Evolutionary conservation across 257 asterid genomes (phyloP).

Genomic region (Cruciata laevipes): DNA sequence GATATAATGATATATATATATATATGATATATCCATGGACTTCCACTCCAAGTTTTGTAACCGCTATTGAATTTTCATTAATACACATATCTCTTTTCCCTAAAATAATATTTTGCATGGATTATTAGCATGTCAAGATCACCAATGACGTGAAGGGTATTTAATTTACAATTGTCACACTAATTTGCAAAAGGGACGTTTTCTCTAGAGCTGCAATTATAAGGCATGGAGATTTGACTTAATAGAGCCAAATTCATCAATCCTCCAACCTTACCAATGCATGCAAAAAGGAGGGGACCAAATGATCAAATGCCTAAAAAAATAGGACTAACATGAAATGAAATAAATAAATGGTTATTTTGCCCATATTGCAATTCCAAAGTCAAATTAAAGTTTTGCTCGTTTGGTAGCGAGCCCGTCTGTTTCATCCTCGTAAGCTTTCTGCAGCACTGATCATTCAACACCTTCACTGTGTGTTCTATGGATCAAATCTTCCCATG

Average conservation of each 20-base stretch:
- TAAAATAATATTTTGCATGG: neutral
- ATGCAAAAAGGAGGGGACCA: conserved; percentile 16
- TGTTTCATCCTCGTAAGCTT: neutral
- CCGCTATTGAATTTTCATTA: no score
- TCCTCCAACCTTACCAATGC: conserved; percentile 8
- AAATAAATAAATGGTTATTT: neutral
- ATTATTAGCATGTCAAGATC: neutral
- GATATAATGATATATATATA: no score
- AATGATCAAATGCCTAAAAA: neutral
- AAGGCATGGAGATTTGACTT: conserved; percentile 13
- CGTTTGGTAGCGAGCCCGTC: neutral
- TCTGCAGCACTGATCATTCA: conserved; percentile 2
- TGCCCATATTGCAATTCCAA: neutral
- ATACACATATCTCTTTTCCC: no score
- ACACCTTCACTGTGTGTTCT: conserved; percentile 1
- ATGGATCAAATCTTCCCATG: neutral
- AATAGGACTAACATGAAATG: neutral
- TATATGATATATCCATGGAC: no score
- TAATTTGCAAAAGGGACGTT: neutral
- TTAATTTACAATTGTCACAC: neutral
- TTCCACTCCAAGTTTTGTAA: no score
- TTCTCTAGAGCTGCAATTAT: neutral
- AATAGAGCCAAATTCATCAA: conserved; percentile 8
- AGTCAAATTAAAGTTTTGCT: conserved; percentile 6
- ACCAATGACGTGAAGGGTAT: neutral